Conservation (phyloP, 2,329 filamentous ascomycete genomes). For the Cephalotrichum gorgonifer region DNA sequence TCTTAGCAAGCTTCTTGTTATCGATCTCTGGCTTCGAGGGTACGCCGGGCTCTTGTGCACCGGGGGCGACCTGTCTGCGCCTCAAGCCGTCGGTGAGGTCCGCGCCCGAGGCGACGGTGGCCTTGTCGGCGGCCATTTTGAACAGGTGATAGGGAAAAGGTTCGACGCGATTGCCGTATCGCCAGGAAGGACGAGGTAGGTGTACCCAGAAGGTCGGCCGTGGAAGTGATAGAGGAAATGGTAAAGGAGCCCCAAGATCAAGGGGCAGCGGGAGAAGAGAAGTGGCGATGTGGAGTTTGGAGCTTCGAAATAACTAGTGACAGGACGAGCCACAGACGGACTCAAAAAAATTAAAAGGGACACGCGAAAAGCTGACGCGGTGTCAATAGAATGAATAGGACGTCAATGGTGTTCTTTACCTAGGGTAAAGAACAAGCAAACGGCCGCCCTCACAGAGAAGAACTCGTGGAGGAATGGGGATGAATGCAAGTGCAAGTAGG, state of each 20-base stretch:
- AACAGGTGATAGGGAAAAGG: background rate
- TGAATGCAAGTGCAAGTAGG: too few species aligned
- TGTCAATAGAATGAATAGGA: background rate
- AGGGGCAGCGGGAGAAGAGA: background rate
- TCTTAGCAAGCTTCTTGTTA: constrained; percentile 47
- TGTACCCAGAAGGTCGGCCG: background rate
- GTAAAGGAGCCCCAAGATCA: background rate
- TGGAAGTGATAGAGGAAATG: background rate
- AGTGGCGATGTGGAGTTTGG: background rate
- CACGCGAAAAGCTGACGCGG: background rate
- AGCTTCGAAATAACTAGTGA: constrained; percentile 2
- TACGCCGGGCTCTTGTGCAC: constrained; percentile 13
- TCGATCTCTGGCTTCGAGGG: constrained; percentile 38
- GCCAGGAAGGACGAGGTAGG: background rate
- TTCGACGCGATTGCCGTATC: background rate
- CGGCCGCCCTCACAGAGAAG: background rate
- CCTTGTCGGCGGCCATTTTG: constrained; percentile 43
- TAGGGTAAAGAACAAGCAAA: background rate
- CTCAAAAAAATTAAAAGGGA: constrained; percentile 1
- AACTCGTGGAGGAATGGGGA: too few species aligned
- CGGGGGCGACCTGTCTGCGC: constrained; percentile 37
- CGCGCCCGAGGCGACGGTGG: constrained; percentile 48
- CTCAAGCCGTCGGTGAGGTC: constrained; percentile 46
- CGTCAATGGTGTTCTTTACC: background rate
- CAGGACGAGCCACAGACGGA: constrained; percentile 3